A percentile compares a stretch with the other conserved stretches of the same genome.
These are phyloP conservation scores for Phytophthora palmivora DNA, from an alignment of 352 stramenopile species.

Conservation along the genomic window DNA sequence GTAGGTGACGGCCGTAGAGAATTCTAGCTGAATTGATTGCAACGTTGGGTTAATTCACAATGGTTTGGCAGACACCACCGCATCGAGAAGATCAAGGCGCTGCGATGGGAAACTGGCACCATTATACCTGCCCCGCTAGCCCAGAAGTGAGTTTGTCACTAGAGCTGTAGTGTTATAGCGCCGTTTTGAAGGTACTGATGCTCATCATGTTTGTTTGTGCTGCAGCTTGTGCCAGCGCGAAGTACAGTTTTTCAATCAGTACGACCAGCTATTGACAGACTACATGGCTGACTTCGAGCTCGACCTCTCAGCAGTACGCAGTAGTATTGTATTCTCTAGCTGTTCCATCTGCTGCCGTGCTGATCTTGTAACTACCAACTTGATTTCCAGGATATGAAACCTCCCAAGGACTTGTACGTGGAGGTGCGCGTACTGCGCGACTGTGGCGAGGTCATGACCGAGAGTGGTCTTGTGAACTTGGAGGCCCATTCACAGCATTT, in stretches of 20 bases:
- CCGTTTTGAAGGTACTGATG: neutral
- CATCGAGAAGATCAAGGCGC: conserved; percentile 88
- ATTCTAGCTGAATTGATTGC: conserved; percentile 1
- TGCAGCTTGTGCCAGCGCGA: conserved; percentile 82
- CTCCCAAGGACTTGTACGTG: conserved; percentile 92
- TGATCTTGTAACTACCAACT: conserved; percentile 14
- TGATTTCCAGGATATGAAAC: conserved; percentile 72
- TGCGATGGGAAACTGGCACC: conserved; percentile 92
- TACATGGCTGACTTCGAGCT: conserved; percentile 92
- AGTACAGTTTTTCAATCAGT: conserved; percentile 91
- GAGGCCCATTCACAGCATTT: conserved; percentile 90
- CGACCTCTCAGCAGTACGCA: conserved; percentile 78
- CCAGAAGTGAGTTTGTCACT: conserved; percentile 51
- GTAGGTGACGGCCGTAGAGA: conserved; percentile 35
- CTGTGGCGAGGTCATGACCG: conserved; percentile 92
- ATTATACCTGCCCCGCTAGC: conserved; percentile 83
- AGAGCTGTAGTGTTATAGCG: neutral
- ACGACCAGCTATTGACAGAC: conserved; percentile 91
- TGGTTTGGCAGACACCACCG: conserved; percentile 51
- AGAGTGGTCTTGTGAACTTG: conserved; percentile 89
- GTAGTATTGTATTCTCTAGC: neutral
- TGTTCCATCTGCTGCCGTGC: conserved; percentile 6
- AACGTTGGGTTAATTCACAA: neutral
- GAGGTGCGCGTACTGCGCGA: conserved; percentile 90
- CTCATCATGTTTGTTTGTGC: neutral